These are phyloP conservation scores for Mortierella sp. DNA, from an alignment of 371 early-diverging fungal species.

Conservation along the genomic window DNA sequence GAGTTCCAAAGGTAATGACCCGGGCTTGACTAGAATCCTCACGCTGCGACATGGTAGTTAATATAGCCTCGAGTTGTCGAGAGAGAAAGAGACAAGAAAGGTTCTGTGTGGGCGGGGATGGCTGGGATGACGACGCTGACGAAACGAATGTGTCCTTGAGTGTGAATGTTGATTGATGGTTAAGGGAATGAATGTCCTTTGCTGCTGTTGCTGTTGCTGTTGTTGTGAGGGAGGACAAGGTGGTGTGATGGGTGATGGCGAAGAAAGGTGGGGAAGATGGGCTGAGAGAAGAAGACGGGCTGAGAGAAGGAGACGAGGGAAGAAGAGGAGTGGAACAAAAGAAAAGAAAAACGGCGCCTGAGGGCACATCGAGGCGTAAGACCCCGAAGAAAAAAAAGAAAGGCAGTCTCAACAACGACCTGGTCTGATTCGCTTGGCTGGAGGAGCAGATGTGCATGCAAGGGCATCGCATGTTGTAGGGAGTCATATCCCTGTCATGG, in stretches of 20 bases:
- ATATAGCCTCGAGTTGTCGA: not conserved
- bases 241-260: not conserved
- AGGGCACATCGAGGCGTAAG: not conserved
- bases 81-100: not conserved
- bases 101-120: not conserved
- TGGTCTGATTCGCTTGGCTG: too few species aligned
- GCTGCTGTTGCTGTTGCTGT: not conserved
- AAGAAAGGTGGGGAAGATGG: not conserved
- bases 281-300: not conserved
- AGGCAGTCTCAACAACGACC: not conserved
- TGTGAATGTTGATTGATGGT: not conserved
- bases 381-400: not conserved
- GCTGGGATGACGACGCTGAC: not conserved
- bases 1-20: conserved; percentile 51
- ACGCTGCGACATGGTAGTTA: not conserved
- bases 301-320: not conserved
- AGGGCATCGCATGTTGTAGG: too few species aligned
- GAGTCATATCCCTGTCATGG: too few species aligned
- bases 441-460: too few species aligned
- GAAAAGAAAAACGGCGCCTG: not conserved
- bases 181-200: not conserved
- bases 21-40: conserved; percentile 37
- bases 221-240: not conserved
- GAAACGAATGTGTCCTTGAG: not conserved
- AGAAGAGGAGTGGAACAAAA: not conserved